These are phyloP conservation scores for Globisporangium acanthophoron DNA, from an alignment of 352 stramenopile species.

Conservation along the genomic window DNA sequence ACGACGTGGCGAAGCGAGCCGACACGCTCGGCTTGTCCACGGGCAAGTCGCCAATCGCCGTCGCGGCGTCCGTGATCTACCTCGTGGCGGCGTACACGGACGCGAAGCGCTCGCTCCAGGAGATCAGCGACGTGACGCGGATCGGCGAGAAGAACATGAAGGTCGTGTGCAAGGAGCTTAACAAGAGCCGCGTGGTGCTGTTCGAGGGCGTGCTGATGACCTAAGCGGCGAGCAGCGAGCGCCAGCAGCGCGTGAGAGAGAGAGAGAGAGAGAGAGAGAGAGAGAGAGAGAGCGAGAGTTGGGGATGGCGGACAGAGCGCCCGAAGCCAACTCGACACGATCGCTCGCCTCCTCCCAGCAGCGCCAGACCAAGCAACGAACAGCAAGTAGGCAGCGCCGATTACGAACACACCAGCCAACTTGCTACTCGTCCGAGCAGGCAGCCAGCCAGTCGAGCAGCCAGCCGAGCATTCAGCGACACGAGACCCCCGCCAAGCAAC, in stretches of 20 bases:
- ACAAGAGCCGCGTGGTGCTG: conserved; percentile 74
- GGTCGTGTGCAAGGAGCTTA: conserved; percentile 80
- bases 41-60: conserved; percentile 63
- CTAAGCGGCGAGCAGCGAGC: conserved; percentile 12
- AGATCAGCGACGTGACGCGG: conserved; percentile 79
- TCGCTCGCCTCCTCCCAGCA: too few relatives aligned
- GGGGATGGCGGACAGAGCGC: too few relatives aligned
- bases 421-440: too few relatives aligned
- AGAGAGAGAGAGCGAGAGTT: neutral
- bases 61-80: conserved; percentile 78
- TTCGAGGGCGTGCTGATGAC: conserved; percentile 71
- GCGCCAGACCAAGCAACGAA: too few relatives aligned
- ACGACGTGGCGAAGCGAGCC: conserved; percentile 71
- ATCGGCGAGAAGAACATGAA: conserved; percentile 84
- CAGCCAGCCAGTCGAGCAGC: neutral
- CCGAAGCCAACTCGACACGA: too few relatives aligned
- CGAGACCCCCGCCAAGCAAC: neutral
- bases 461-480: neutral
- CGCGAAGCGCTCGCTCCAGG: conserved; percentile 70
- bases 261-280: neutral
- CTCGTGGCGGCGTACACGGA: conserved; percentile 80
- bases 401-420: too few relatives aligned
- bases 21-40: conserved; percentile 56
- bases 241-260: neutral
- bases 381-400: too few relatives aligned